Base-by-base conservation (phyloP, 2,329 filamentous ascomycete species). In the Nannizziopsis arthrosporioides region DNA sequence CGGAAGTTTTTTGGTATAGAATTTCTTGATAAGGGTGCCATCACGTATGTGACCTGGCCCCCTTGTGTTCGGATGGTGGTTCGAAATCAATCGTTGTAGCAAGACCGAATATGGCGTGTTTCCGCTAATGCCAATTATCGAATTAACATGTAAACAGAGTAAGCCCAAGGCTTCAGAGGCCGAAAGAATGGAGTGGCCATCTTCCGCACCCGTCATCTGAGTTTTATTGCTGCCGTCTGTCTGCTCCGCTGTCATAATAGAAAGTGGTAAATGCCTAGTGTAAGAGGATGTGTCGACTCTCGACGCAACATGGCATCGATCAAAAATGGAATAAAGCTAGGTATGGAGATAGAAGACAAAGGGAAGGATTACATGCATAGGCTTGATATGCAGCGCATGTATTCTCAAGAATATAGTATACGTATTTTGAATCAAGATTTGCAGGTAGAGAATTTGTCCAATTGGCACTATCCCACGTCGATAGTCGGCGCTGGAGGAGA, bases 1-100 rank as follows among this genome's bases (percentile, higher is more conserved):
- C 15, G 92, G 90, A 12, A 87, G 80, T 44, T 81, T 78, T 63
- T 92, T 94, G 54, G 84, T 90, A 70, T 92, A 93, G 68, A 98
- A 98, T 59, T 92, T 92, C 56, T 88, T 50, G 52, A 50, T 64
- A 61, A 51, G 68, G 60, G 47, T 67, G 64, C 22, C 45, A n/a
- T 47, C 45, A 8, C 45, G 45, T 14, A 11, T 12, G 5, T 3
- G 15, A 3, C 12, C 30, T 9, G n/a, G 10, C 9, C 22, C 34
- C 34, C 31, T 27, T 7, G n/a, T 18, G 11, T 40, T 34, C 27
- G 10, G 8, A 9, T 4, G 38, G 10, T 46, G 35, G 3, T 38
- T 36, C 17, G 36, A 27, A 2, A n/a, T 18, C 19, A 34, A 37
- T 27, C 17, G 6, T 14, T 15, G 38, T 35, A 19, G 27, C 5